Evolutionary conservation across 768 basidiomycete species (phyloP), one percentile per base, ranked within the genome.

Genomic region (Hypsizygus marmoreus): DNA sequence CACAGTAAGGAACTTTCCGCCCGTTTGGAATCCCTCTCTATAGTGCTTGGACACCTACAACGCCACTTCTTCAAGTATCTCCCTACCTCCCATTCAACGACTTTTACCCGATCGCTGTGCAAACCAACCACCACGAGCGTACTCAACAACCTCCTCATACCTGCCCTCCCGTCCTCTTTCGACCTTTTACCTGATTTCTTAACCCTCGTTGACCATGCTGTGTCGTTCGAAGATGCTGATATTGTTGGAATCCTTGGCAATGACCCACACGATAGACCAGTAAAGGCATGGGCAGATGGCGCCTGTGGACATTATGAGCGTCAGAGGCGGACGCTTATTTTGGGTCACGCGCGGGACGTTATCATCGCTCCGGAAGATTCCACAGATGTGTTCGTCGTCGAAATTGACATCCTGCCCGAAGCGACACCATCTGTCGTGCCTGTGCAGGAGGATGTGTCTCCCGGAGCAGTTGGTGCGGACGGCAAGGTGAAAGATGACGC

Each of bases 261-360:
- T 43, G 75, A 73, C 16, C 44, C 53, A 10, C 65, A 67, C 4
- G 81, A 84, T 34, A 69, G 69, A 19, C 68, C 81, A 6, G 77
- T 95, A 44, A 76, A 79, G 56, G 56, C 65, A 5, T 95, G 93
- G 89, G 78, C 76, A 3, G 76, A 84, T 38, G 77, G 80, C 4
- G 74, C 90, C 9, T 76, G 80, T 13, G 66, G 73, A 2, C 88
- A 91, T 63, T 95, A 93, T 62, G 92, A 93, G 61, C 80, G 81
- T 49, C 81, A 85, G 54, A 67, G 91, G 55, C 75, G 92, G 11
- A 67, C 78, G 25, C 70, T 73, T 40, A 79, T 93, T 34, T 72
- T 92, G 5, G 82, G 88, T 31, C 64, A 65, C n/a, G 75, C 80
- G 11, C 73, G 91, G 45, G 56, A 56, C 12, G 70, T 83, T 33